A percentile compares a stretch with the other conserved stretches of the same genome.
These are phyloP conservation scores for Agastache rugosa DNA, from an alignment of 257 asterid species.

Conservation along the genomic window DNA sequence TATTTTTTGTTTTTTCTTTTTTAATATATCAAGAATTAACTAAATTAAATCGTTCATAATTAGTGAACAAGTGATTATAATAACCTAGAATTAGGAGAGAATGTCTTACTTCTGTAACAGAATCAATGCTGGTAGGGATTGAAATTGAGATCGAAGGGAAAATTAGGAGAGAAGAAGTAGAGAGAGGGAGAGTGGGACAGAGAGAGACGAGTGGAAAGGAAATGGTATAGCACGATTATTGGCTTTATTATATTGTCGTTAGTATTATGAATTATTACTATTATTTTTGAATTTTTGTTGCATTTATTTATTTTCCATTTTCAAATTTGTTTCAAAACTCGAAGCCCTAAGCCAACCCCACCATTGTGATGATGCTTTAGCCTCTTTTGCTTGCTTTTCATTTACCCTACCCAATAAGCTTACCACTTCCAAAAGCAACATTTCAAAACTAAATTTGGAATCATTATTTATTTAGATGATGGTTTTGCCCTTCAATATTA, in stretches of 20 bases:
- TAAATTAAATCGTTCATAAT: constrained; percentile 25
- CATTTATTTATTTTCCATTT: background rate
- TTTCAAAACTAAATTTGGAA: background rate
- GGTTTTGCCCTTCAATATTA: constrained; percentile 1
- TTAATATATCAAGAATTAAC: no score
- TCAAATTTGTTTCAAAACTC: constrained; percentile 3
- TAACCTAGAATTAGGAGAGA: constrained; percentile 18
- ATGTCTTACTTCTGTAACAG: constrained; percentile 19
- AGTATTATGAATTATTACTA: background rate
- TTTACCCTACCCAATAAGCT: background rate
- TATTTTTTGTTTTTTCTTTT: constrained; percentile 12
- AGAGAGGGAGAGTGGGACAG: constrained; percentile 23
- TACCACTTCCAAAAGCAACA: constrained; percentile 27
- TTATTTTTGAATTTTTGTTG: background rate
- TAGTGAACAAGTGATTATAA: constrained; percentile 8
- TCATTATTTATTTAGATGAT: no score
- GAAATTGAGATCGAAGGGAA: constrained; percentile 25
- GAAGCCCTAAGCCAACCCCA: constrained; percentile 17
- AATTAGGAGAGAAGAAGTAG: background rate
- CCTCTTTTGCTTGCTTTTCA: background rate
- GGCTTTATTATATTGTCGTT: constrained; percentile 35
- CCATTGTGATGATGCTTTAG: constrained; percentile 9
- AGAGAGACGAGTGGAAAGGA: constrained; percentile 36
- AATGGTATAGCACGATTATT: constrained; percentile 46
- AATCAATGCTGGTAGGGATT: constrained; percentile 30